A percentile compares a stretch with the other conserved stretches of the same genome.
These are phyloP conservation scores for Neurospora africana DNA, from an alignment of 495 filamentous ascomycete species.

Conservation along the genomic window DNA sequence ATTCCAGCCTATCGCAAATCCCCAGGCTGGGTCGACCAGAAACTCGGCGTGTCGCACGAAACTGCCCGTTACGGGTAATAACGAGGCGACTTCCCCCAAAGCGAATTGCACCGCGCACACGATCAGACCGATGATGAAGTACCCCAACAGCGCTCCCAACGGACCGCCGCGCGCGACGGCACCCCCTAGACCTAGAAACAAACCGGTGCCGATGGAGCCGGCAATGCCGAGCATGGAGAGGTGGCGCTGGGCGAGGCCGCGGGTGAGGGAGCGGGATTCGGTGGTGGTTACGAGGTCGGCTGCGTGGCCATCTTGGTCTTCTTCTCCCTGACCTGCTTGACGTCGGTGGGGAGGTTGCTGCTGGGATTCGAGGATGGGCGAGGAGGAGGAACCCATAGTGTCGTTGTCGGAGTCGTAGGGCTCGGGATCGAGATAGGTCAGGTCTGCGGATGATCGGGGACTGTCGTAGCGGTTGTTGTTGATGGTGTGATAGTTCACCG, in stretches of 20 bases:
- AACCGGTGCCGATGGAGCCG: conserved; percentile 44
- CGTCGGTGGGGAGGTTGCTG: neutral
- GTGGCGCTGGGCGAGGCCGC: conserved; percentile 35
- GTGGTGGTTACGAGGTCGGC: conserved; percentile 19
- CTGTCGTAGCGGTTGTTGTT: neutral
- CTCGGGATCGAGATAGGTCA: neutral
- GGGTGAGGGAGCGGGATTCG: conserved; percentile 29
- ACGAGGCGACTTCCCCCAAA: conserved; percentile 51
- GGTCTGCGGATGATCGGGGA: neutral
- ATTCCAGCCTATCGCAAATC: conserved; percentile 66
- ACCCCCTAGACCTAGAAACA: conserved; percentile 39
- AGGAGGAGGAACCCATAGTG: neutral
- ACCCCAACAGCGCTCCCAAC: conserved; percentile 41
- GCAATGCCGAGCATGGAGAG: conserved; percentile 39
- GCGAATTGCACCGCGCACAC: conserved; percentile 43
- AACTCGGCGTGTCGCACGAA: conserved; percentile 58
- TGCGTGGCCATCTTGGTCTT: neutral
- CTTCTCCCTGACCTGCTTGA: neutral
- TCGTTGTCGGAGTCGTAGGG: neutral
- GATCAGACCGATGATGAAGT: conserved; percentile 40
- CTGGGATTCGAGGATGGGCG: neutral
- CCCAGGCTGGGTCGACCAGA: conserved; percentile 65
- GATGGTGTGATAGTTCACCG: neutral
- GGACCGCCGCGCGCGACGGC: conserved; percentile 39
- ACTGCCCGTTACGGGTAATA: conserved; percentile 48